Evolutionary conservation across 23 red algal genomes (phyloP).

Genomic region (Agarophyton chilense): DNA sequence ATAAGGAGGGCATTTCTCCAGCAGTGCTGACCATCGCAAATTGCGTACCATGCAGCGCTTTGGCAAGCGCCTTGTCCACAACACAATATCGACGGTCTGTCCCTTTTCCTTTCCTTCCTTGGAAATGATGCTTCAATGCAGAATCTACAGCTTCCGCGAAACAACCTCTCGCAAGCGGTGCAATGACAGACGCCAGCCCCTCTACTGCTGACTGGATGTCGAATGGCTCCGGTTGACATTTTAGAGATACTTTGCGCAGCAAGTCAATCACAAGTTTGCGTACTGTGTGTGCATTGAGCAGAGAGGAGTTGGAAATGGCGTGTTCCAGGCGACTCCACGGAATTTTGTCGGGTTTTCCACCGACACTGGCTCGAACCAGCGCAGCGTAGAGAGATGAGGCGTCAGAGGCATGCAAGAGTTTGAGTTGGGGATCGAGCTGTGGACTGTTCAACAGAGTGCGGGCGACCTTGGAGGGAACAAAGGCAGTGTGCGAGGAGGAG

Average conservation of each 20-base stretch:
- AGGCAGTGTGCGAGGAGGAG: neutral
- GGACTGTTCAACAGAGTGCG: neutral
- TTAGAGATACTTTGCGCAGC: neutral
- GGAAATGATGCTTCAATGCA: slow-evolving; percentile 54
- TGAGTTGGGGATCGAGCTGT: neutral
- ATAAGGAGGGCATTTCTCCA: neutral
- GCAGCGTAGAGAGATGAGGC: neutral
- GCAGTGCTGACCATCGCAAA: neutral
- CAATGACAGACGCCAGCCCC: neutral
- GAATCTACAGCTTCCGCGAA: slow-evolving; percentile 38
- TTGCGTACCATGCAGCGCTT: slow-evolving; percentile 45
- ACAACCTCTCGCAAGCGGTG: slow-evolving; percentile 19
- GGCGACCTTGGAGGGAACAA: neutral
- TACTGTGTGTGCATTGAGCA: neutral
- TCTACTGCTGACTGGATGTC: neutral
- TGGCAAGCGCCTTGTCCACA: slow-evolving; percentile 38
- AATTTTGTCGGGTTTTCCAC: neutral
- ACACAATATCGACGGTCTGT: neutral
- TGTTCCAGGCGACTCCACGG: neutral
- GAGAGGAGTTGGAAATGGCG: neutral
- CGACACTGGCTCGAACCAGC: neutral
- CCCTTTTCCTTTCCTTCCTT: slow-evolving; percentile 17
- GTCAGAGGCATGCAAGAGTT: neutral
- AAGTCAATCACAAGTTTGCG: neutral
- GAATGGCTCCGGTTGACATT: neutral